Evolutionary conservation across 1,284 basidiomycete genomes (phyloP).

Genomic region (Flammula alnicola): DNA sequence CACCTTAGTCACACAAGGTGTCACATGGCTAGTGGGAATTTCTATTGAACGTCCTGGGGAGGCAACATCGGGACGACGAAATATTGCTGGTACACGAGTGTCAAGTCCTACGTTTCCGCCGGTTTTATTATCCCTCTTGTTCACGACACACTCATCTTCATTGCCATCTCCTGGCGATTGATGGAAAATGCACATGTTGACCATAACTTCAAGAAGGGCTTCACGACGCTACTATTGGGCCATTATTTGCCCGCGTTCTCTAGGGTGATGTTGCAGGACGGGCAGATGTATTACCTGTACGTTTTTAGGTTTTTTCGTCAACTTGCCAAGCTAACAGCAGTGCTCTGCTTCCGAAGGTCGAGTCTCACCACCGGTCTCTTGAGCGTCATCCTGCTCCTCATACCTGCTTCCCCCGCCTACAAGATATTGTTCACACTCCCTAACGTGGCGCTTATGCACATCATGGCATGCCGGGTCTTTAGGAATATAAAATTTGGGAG

Average conservation of each 20-base stretch:
- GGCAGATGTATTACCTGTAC: conserved; percentile 16
- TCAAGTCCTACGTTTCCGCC: neutral
- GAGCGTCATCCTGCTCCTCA: conserved; percentile 7
- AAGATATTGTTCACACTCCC: conserved; percentile 11
- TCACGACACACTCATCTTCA: conserved; percentile 13
- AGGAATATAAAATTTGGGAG: conserved; percentile 16
- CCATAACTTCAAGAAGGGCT: neutral
- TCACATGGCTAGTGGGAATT: too few relatives aligned
- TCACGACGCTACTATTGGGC: neutral
- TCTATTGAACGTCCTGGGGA: too few relatives aligned
- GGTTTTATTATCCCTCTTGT: neutral
- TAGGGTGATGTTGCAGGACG: conserved; percentile 6
- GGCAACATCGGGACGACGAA: neutral
- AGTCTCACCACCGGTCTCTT: conserved; percentile 5
- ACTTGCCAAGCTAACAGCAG: too few relatives aligned
- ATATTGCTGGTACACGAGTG: neutral
- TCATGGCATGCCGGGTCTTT: conserved; percentile 22
- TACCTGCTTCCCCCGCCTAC: conserved; percentile 3
- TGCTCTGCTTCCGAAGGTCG: neutral
- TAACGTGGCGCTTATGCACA: conserved; percentile 14
- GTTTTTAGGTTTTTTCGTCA: neutral
- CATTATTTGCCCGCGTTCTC: conserved; percentile 9
- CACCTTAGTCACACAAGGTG: too few relatives aligned
- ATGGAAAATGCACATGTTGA: conserved; percentile 2
- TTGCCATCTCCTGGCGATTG: conserved; percentile 5